Conservation (phyloP, 345 rosid genomes). For the Nasturtium officinale region DNA sequence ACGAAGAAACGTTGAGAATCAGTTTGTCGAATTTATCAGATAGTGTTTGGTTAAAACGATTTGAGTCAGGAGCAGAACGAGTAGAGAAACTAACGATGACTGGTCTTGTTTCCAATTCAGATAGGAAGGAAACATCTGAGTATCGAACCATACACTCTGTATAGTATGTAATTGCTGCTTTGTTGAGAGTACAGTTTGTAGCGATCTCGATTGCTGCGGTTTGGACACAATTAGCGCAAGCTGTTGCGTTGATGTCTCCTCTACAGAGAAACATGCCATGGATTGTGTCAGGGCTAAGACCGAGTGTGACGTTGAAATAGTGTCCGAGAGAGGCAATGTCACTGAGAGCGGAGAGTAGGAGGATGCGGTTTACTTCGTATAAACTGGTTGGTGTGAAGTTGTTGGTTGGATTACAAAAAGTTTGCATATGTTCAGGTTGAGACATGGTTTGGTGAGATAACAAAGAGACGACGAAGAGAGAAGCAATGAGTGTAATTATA, state of each 20-base stretch:
- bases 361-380: not conserved
- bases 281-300: slow-evolving; percentile 7
- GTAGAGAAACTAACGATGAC: no score
- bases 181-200: slow-evolving; percentile 31
- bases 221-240: slow-evolving; percentile 42
- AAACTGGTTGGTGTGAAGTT: slow-evolving; percentile 2
- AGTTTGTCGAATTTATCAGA: no score
- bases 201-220: not conserved
- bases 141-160: slow-evolving; percentile 48
- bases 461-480: not conserved
- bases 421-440: slow-evolving; percentile 1
- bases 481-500: not conserved
- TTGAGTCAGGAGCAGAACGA: no score
- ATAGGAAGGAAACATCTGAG: slow-evolving; percentile 22
- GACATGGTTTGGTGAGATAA: not conserved
- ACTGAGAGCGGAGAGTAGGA: not conserved
- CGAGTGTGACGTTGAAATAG: not conserved
- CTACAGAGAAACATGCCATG: slow-evolving; percentile 42
- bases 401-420: slow-evolving; percentile 1
- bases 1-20: not conserved
- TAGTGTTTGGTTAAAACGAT: no score
- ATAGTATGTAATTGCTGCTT: slow-evolving; percentile 32
- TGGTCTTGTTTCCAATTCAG: not conserved
- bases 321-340: not conserved
- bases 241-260: slow-evolving; percentile 20